Conservation (phyloP, 345 rosid species). For the Salix arbutifolia region DNA sequence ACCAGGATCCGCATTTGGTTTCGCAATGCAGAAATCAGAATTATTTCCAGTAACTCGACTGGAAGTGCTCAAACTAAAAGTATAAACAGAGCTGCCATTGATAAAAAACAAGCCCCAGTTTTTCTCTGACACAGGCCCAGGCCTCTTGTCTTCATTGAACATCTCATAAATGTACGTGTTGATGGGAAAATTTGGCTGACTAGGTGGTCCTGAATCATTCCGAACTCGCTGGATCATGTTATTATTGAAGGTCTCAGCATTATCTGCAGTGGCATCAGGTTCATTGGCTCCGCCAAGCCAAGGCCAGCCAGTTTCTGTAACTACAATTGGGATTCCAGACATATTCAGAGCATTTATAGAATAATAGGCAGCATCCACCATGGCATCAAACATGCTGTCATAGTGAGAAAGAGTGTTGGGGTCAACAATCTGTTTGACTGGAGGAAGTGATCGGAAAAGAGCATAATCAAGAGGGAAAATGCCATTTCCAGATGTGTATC, state of each 20-base stretch:
- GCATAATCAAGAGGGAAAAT: constrained; percentile 91
- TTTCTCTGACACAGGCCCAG: constrained; percentile 70
- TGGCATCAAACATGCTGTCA: constrained; percentile 93
- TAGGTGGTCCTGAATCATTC: constrained; percentile 89
- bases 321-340: constrained; percentile 67
- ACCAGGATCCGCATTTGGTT: constrained; percentile 54
- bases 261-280: constrained; percentile 65
- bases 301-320: constrained; percentile 98
- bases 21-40: constrained; percentile 72
- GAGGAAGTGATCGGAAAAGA: constrained; percentile 60
- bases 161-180: constrained; percentile 83
- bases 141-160: constrained; percentile 76
- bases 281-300: constrained; percentile 73
- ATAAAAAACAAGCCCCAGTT: constrained; percentile 80
- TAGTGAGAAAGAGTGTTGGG: constrained; percentile 90
- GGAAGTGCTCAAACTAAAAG: constrained; percentile 44
- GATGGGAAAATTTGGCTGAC: constrained; percentile 59
- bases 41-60: constrained; percentile 38
- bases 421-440: constrained; percentile 93
- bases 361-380: constrained; percentile 97
- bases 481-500: constrained; percentile 77
- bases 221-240: constrained; percentile 71
- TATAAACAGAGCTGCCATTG: constrained; percentile 76
- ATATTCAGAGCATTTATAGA: constrained; percentile 66
- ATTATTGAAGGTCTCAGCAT: constrained; percentile 68